These are phyloP conservation scores for Mycena pura DNA, from an alignment of 768 basidiomycete genomes.

Conservation along the genomic window DNA sequence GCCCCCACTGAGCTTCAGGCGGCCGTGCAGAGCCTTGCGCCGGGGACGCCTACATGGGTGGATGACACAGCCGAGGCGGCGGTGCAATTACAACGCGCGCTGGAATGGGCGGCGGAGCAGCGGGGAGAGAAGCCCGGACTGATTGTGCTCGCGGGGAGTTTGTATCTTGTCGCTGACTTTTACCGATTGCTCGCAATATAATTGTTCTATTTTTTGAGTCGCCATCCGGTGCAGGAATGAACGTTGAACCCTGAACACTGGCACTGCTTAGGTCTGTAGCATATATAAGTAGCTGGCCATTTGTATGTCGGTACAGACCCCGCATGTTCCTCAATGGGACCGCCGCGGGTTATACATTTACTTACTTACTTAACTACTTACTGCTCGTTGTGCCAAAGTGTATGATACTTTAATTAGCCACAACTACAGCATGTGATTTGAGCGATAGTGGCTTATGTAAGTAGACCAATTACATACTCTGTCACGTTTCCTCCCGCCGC, in stretches of 20 bases:
- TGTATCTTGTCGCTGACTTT: constrained; percentile 94
- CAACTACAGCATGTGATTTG: no score
- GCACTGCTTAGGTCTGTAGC: no score
- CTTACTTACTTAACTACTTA: no score
- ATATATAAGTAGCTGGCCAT: no score
- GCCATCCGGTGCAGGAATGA: not conserved
- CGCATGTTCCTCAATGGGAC: no score
- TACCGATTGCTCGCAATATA: constrained; percentile 61
- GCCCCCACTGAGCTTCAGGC: constrained; percentile 55
- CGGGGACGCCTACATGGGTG: constrained; percentile 55
- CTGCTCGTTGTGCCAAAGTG: no score
- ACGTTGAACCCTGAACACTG: no score
- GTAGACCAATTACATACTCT: not conserved
- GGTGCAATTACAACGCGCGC: constrained; percentile 40
- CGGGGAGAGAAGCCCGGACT: constrained; percentile 46
- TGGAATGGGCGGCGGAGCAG: constrained; percentile 60
- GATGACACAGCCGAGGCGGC: constrained; percentile 41
- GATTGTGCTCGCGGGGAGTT: constrained; percentile 84
- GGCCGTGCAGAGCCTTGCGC: constrained; percentile 50
- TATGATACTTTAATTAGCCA: no score
- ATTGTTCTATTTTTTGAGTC: not conserved
- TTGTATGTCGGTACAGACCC: no score
- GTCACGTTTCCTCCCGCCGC: not conserved
- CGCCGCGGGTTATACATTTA: no score
- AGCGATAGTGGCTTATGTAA: no score